phyloP scores from a whole-genome alignment of 1,284 basidiomycete genomes.

The Coniferiporia weirii region DNA sequence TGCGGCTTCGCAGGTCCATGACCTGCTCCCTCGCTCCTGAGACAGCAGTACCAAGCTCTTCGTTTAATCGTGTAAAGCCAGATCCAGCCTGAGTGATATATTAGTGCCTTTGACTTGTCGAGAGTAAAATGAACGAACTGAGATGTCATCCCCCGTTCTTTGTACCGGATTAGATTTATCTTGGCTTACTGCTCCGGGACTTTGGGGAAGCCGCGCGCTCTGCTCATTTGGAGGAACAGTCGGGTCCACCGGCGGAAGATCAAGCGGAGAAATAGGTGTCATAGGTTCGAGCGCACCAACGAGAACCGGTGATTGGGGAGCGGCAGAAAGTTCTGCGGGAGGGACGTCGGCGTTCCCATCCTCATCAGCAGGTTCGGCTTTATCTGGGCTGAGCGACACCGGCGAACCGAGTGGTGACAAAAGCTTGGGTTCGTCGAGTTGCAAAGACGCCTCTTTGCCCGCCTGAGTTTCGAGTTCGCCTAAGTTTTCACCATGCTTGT shows the following conservation, averaged over 20 bases:
- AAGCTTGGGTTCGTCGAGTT: neutral
- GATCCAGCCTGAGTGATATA: neutral
- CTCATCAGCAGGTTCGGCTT: neutral
- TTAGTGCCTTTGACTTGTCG: neutral
- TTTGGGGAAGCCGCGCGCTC: neutral
- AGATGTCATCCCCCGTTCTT: neutral
- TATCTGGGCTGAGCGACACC: neutral
- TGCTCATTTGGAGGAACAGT: neutral
- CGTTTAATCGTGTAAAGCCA: conserved; percentile 4
- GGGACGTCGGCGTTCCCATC: neutral
- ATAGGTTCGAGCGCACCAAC: neutral
- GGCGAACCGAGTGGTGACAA: neutral
- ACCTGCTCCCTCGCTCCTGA: neutral
- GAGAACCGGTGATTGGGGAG: neutral
- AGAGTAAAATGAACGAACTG: neutral
- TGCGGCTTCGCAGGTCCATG: neutral
- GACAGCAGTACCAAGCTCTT: conserved; percentile 8
- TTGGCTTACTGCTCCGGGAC: neutral
- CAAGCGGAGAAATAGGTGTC: neutral
- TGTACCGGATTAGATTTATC: neutral
- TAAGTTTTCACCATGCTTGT: neutral
- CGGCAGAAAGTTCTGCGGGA: neutral
- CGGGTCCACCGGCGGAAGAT: neutral
- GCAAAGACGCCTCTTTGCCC: neutral
- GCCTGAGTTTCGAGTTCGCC: neutral